A percentile compares a stretch with the other conserved stretches of the same genome.
phyloP scores from a whole-genome alignment of 495 filamentous ascomycete species.

The Hyaloscypha hepaticicola region DNA sequence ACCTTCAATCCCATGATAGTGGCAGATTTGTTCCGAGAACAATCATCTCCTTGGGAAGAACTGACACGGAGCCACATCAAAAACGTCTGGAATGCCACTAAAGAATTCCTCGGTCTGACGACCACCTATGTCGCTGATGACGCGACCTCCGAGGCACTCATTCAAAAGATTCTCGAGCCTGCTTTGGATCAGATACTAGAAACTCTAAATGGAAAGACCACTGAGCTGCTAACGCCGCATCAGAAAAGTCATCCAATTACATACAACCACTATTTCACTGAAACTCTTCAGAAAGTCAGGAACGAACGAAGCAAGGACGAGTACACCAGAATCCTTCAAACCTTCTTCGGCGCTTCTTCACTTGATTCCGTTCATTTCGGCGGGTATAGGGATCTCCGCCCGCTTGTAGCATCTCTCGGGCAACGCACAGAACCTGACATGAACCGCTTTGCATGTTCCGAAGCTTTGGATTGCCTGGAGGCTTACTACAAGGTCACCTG shows the following conservation, averaged over 20 bases:
- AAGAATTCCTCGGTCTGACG: conserved; percentile 38
- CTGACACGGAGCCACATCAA: conserved; percentile 40
- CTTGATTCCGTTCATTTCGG: conserved; percentile 11
- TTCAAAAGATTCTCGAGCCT: conserved; percentile 42
- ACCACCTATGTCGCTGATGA: conserved; percentile 37
- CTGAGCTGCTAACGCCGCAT: conserved; percentile 30
- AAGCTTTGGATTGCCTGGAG: conserved; percentile 48
- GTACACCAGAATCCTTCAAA: conserved; percentile 18
- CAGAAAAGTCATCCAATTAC: conserved; percentile 43
- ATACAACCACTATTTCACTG: conserved; percentile 49
- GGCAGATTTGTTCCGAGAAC: conserved; percentile 50
- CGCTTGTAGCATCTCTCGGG: conserved; percentile 33
- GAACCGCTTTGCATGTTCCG: conserved; percentile 43
- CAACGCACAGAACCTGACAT: conserved; percentile 37
- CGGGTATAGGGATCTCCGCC: conserved; percentile 22
- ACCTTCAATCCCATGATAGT: conserved; percentile 52
- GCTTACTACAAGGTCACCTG: conserved; percentile 50
- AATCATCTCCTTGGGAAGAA: conserved; percentile 45
- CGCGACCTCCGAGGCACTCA: conserved; percentile 40
- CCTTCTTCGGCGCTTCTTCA: conserved; percentile 15
- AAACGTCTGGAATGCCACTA: conserved; percentile 37
- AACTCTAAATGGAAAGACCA: conserved; percentile 30
- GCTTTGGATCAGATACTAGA: conserved; percentile 33
- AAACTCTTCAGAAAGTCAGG: conserved; percentile 40
- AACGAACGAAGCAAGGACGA: conserved; percentile 30